phyloP scores from a whole-genome alignment of 371 early-diverging fungal species.

The Lichtheimia corymbifera region DNA sequence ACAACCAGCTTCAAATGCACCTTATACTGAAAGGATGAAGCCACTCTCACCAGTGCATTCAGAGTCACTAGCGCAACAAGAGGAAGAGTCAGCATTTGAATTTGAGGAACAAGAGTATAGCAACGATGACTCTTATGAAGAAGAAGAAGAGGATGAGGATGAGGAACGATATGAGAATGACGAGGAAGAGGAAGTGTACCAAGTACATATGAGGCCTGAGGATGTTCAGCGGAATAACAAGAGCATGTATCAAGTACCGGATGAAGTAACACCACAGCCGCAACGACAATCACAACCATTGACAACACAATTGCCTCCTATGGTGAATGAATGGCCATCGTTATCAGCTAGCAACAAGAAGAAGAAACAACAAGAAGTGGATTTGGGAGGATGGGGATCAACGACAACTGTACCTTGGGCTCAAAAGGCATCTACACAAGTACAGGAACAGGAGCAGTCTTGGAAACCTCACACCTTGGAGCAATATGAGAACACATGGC shows the following conservation, averaged over 20 bases:
- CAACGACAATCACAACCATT: neutral
- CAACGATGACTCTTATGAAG: neutral
- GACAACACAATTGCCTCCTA: neutral
- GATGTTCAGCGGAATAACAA: no score
- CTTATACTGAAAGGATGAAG: neutral
- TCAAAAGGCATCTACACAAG: constrained; percentile 3
- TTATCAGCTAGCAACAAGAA: neutral
- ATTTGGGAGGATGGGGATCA: constrained; percentile 34
- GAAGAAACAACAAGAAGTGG: neutral
- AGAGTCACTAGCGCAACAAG: neutral
- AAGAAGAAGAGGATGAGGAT: neutral
- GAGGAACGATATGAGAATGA: neutral
- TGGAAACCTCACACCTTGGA: constrained; percentile 14
- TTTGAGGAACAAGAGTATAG: neutral
- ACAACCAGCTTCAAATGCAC: neutral
- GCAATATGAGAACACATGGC: constrained; percentile 13
- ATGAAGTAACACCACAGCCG: neutral
- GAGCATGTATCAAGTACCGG: no score
- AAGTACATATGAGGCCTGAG: no score
- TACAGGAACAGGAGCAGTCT: neutral
- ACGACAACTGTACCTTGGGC: constrained; percentile 8
- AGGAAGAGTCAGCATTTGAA: neutral
- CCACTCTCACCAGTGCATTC: neutral
- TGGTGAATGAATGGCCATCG: constrained; percentile 16
- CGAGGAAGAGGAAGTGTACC: no score